These are phyloP conservation scores for Acacia melanoxylon DNA, from an alignment of 306 rosid genomes.

Conservation along the genomic window DNA sequence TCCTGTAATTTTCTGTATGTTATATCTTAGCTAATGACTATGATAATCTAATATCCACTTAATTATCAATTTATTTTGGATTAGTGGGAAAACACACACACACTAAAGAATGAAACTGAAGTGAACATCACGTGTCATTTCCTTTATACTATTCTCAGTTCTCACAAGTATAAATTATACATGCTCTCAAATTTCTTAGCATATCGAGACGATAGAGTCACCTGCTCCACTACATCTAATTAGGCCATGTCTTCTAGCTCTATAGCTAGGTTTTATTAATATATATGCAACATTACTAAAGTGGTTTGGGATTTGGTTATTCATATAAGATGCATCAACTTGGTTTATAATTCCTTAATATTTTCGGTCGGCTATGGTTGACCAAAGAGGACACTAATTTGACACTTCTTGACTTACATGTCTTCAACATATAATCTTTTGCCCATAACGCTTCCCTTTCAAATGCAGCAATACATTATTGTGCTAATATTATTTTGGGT, in stretches of 20 bases:
- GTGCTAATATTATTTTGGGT: conserved; percentile 2
- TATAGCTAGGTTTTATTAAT: neutral
- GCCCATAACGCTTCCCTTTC: conserved; percentile 11
- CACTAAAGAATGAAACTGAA: neutral
- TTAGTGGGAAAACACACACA: neutral
- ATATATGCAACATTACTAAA: conserved; percentile 18
- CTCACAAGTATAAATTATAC: neutral
- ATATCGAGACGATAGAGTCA: conserved; percentile 18
- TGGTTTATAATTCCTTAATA: conserved; percentile 8
- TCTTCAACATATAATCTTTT: neutral
- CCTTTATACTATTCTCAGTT: neutral
- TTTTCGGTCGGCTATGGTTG: conserved; percentile 45
- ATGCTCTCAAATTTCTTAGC: neutral
- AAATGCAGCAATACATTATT: neutral
- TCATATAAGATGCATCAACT: conserved; percentile 3
- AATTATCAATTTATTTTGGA: neutral
- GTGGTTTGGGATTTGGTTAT: conserved; percentile 15
- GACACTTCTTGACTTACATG: conserved; percentile 11
- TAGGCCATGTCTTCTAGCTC: neutral
- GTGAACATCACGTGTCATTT: neutral
- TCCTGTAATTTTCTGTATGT: neutral
- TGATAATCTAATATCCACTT: neutral
- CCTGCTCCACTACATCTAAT: conserved; percentile 46
- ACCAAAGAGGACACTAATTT: conserved; percentile 26
- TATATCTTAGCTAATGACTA: neutral